These are phyloP conservation scores for California macrophylla DNA, from an alignment of 441 rosid species.

Conservation along the genomic window DNA sequence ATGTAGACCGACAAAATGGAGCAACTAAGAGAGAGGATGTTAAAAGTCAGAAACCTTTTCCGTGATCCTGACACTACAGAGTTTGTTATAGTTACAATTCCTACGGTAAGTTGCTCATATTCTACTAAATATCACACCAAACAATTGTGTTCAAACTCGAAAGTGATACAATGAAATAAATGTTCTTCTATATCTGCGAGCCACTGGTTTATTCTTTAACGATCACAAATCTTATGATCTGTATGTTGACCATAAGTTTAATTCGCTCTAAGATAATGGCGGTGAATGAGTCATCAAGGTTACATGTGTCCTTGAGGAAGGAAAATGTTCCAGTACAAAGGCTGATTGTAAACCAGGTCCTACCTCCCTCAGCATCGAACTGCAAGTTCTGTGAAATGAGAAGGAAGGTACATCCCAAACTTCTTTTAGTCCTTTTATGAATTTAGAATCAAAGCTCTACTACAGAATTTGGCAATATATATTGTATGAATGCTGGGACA, in stretches of 20 bases:
- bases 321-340: constrained; percentile 54
- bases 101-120: constrained; percentile 41
- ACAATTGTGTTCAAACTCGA: neutral
- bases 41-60: constrained; percentile 59
- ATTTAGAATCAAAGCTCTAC: neutral
- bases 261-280: constrained; percentile 48
- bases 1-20: constrained; percentile 48
- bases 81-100: constrained; percentile 71
- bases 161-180: neutral
- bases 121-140: neutral
- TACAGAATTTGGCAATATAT: neutral
- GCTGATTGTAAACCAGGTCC: constrained; percentile 57
- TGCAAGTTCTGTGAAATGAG: constrained; percentile 60
- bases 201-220: neutral
- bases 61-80: constrained; percentile 44
- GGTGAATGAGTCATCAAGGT: constrained; percentile 61
- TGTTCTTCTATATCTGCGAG: neutral
- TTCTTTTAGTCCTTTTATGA: neutral
- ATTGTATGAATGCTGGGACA: neutral
- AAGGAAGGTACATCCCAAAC: constrained; percentile 40
- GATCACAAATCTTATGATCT: neutral
- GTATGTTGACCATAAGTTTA: constrained; percentile 12
- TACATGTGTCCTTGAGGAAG: constrained; percentile 52
- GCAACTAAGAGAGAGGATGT: constrained; percentile 53
- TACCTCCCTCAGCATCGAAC: constrained; percentile 47